A percentile compares a stretch with the other conserved stretches of the same genome.
phyloP scores from a whole-genome alignment of 139 green algal genomes.

The Parachlorella kessleri region DNA sequence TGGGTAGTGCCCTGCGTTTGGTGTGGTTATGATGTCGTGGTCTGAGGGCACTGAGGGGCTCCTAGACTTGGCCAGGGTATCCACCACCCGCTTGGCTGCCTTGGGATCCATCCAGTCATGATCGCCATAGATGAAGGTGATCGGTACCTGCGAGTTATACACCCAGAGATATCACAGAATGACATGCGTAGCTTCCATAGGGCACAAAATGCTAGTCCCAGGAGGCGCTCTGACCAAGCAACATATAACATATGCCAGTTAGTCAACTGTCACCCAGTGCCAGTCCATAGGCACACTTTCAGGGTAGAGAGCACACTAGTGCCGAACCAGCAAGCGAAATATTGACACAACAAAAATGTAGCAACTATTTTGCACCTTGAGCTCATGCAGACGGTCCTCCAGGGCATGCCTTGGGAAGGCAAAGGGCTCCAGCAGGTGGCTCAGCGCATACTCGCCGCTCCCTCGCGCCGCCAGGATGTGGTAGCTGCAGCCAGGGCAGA shows the following conservation, averaged over 20 bases:
- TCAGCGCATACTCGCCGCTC: slow-evolving; percentile 79
- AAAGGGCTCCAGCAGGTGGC: slow-evolving; percentile 79
- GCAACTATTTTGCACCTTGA: no score
- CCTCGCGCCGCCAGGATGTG: slow-evolving; percentile 65
- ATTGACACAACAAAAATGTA: no score
- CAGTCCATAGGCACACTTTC: no score
- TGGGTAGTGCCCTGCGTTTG: slow-evolving; percentile 62
- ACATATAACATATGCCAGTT: no score
- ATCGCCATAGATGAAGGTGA: slow-evolving; percentile 63
- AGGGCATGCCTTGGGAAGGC: slow-evolving; percentile 77
- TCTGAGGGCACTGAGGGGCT: slow-evolving; percentile 12
- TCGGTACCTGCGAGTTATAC: slow-evolving; percentile 38
- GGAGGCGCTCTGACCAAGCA: no score
- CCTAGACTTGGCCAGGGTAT: slow-evolving; percentile 12
- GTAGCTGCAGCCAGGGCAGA: no score
- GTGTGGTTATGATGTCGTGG: slow-evolving; percentile 30
- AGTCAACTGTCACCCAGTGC: no score
- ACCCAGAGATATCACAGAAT: no score
- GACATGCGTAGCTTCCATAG: no score
- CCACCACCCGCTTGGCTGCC: slow-evolving; percentile 16
- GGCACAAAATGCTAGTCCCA: no score
- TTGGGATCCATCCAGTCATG: slow-evolving; percentile 81
- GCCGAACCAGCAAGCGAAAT: no score
- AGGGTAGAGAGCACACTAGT: no score
- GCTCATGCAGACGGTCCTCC: slow-evolving; percentile 61